Evolutionary conservation across 106 monocot genomes (phyloP).

Genomic region (Chionographis japonica): DNA sequence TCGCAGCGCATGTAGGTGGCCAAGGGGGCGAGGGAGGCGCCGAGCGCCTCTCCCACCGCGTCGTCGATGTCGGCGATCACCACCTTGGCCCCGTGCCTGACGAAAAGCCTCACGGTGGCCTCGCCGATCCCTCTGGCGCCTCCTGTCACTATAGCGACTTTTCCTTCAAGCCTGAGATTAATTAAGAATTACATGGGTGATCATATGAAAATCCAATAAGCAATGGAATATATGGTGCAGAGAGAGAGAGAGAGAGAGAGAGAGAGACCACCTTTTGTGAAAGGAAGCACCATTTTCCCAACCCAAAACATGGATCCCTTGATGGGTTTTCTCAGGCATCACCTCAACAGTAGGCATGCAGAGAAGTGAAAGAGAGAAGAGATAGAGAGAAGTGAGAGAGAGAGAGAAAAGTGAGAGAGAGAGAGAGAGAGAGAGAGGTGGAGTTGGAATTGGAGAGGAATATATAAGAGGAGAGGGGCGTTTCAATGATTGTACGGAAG

Average conservation of each 20-base stretch:
- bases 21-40: slow-evolving; percentile 25
- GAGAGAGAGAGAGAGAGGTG: too few species aligned
- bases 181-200: too few species aligned
- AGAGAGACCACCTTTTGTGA: slow-evolving; percentile 4
- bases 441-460: too few species aligned
- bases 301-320: slow-evolving; percentile 4
- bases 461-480: too few species aligned
- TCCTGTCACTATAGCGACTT: slow-evolving; percentile 67
- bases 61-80: slow-evolving; percentile 57
- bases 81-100: slow-evolving; percentile 50
- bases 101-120: slow-evolving; percentile 57
- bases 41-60: slow-evolving; percentile 23
- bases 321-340: slow-evolving; percentile 9
- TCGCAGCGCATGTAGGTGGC: slow-evolving; percentile 40
- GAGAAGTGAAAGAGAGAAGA: not conserved
- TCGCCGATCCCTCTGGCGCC: slow-evolving; percentile 71
- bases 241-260: not conserved
- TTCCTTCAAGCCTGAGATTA: slow-evolving; percentile 55
- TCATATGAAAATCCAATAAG: too few species aligned
- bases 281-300: not conserved
- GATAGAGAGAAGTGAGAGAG: not conserved
- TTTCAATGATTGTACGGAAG: too few species aligned
- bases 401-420: too few species aligned
- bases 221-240: too few species aligned
- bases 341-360: not conserved